Conservation (phyloP, 805 yeast species). For the Clavispora vitiphila region DNA sequence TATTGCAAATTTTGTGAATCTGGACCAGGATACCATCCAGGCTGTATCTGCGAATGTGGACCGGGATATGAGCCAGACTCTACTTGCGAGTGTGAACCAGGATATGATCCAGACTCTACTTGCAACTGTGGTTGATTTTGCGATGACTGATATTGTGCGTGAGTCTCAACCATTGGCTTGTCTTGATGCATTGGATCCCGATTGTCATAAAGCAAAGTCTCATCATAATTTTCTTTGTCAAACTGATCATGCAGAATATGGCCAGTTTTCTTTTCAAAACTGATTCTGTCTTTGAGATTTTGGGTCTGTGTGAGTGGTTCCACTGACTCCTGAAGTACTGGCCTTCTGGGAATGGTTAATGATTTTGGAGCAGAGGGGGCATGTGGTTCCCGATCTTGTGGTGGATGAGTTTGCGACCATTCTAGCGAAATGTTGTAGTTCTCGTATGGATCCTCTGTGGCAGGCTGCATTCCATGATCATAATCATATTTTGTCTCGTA, state of each 20-base stretch:
- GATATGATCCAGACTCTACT: background rate
- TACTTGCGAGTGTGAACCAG: background rate
- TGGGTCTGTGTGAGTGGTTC: background rate
- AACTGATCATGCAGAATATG: background rate
- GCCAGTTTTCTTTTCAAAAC: background rate
- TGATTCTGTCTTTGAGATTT: background rate
- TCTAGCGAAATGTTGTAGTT: slow-evolving; percentile 20
- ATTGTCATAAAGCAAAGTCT: background rate
- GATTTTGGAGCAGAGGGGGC: background rate
- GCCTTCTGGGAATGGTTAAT: background rate
- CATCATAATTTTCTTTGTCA: too few relatives aligned
- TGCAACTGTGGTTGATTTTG: background rate
- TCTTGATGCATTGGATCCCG: background rate
- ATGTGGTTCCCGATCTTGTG: background rate
- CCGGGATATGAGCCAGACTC: too few relatives aligned
- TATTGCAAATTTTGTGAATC: too few relatives aligned
- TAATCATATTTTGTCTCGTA: slow-evolving; percentile 20
- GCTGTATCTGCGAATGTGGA: too few relatives aligned
- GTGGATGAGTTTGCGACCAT: background rate
- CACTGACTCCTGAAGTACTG: background rate
- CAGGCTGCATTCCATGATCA: slow-evolving; percentile 1
- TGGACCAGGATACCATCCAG: too few relatives aligned
- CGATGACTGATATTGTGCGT: background rate
- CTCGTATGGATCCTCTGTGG: slow-evolving; percentile 23
- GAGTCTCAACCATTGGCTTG: background rate